A percentile compares a stretch with the other conserved stretches of the same genome.
phyloP scores from a whole-genome alignment of 1,284 basidiomycete genomes.

The Sporisorium sorghi region DNA sequence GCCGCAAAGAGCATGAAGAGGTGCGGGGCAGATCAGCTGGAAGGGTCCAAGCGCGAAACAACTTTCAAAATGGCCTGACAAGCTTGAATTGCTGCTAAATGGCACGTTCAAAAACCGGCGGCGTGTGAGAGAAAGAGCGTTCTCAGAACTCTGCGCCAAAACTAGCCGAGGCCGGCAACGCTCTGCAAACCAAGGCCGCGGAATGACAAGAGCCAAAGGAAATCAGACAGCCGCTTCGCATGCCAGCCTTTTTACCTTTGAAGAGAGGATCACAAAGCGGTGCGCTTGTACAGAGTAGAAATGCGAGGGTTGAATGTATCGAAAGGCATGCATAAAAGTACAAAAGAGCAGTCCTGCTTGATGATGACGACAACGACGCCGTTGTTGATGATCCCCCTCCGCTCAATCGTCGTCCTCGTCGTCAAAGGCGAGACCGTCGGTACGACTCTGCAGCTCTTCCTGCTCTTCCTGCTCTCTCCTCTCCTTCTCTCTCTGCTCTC shows the following conservation, averaged over 20 bases:
- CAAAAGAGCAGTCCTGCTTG: conserved; percentile 9
- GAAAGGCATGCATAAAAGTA: conserved; percentile 38
- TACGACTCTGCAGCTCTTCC: conserved; percentile 27
- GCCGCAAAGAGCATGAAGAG: conserved; percentile 1
- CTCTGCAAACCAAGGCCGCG: not conserved
- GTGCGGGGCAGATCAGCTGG: not conserved
- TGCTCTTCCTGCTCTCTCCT: conserved; percentile 57
- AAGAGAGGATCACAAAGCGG: not conserved
- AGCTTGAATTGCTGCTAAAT: not conserved
- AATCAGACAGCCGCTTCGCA: not conserved
- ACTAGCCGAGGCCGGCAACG: conserved; percentile 2
- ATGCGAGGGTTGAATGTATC: not conserved
- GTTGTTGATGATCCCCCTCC: not conserved
- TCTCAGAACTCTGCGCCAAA: not conserved
- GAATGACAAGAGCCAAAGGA: conserved; percentile 2
- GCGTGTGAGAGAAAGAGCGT: not conserved
- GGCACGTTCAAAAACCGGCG: conserved; percentile 3
- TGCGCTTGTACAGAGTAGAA: not conserved
- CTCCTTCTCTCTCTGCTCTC: conserved; percentile 61
- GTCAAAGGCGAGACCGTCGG: conserved; percentile 42
- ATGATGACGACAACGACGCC: too few species aligned
- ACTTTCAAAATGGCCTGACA: conserved; percentile 3
- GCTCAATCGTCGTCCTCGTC: conserved; percentile 53
- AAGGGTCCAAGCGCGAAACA: conserved; percentile 4
- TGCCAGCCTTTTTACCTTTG: not conserved